Evolutionary conservation across 495 filamentous ascomycete species (phyloP).

Genomic region (Podospora comata): DNA sequence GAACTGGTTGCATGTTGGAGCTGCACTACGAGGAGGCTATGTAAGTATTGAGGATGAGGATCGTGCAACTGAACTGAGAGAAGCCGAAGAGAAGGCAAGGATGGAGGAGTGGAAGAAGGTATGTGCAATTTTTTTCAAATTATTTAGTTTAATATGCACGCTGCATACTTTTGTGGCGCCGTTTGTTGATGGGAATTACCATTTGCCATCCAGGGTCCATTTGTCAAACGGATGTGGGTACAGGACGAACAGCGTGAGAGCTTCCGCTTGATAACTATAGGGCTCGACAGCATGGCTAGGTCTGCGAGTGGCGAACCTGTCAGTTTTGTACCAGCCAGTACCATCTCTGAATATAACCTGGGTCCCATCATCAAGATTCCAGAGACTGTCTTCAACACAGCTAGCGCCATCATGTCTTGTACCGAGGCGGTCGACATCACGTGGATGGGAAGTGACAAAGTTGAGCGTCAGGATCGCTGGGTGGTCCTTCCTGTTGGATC

Average conservation of each 20-base stretch:
- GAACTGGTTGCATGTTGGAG: neutral
- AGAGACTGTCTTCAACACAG: neutral
- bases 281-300: neutral
- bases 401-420: neutral
- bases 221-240: neutral
- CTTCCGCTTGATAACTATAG: neutral
- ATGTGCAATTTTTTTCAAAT: neutral
- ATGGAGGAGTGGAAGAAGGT: neutral
- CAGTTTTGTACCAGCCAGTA: neutral
- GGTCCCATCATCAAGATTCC: neutral
- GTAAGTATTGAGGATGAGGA: neutral
- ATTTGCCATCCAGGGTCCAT: neutral
- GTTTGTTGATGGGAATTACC: too few species aligned
- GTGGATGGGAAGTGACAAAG: slow-evolving; percentile 2
- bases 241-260: neutral
- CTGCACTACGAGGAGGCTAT: neutral
- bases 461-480: neutral
- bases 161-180: too few species aligned
- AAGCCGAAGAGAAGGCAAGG: neutral
- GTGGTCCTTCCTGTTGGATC: neutral
- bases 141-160: too few species aligned
- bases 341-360: neutral
- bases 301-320: neutral
- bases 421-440: neutral
- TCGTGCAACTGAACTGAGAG: neutral